A percentile compares a stretch with the other conserved stretches of the same genome.
These are phyloP conservation scores for Puccinia sorghi DNA, from an alignment of 1,284 basidiomycete species.

Conservation along the genomic window DNA sequence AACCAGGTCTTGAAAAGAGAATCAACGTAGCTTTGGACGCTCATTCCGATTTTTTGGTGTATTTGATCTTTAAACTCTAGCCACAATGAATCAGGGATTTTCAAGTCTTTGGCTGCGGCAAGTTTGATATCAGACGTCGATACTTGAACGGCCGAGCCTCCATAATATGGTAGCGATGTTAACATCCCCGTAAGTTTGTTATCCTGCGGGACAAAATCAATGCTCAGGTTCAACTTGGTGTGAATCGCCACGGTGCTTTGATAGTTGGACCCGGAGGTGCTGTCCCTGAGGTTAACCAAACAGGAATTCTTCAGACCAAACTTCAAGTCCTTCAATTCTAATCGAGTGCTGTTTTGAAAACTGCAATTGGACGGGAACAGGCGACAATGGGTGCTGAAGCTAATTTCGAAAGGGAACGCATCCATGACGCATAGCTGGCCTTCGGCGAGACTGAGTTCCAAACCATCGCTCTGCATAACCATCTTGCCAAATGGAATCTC, in stretches of 20 bases:
- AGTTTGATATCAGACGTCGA: conserved; percentile 31
- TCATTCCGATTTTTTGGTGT: neutral
- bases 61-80: conserved; percentile 3
- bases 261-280: neutral
- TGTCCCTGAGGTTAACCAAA: conserved; percentile 13
- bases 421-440: conserved; percentile 17
- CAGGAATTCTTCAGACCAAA: conserved; percentile 13
- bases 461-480: neutral
- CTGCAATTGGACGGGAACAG: conserved; percentile 29
- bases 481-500: conserved; percentile 21
- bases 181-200: conserved; percentile 17
- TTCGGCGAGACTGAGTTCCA: neutral
- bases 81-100: conserved; percentile 26
- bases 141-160: conserved; percentile 13
- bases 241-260: neutral
- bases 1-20: conserved; percentile 42
- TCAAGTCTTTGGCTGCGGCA: neutral
- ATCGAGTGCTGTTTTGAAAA: conserved; percentile 31
- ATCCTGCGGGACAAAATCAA: conserved; percentile 24
- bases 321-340: conserved; percentile 22
- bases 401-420: conserved; percentile 29
- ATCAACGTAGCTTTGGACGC: conserved; percentile 27
- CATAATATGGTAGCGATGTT: conserved; percentile 25
- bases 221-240: conserved; percentile 20
- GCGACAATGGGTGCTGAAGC: conserved; percentile 39